phyloP scores from a whole-genome alignment of 1,139 yeast species.

The Hansenula sp. region DNA sequence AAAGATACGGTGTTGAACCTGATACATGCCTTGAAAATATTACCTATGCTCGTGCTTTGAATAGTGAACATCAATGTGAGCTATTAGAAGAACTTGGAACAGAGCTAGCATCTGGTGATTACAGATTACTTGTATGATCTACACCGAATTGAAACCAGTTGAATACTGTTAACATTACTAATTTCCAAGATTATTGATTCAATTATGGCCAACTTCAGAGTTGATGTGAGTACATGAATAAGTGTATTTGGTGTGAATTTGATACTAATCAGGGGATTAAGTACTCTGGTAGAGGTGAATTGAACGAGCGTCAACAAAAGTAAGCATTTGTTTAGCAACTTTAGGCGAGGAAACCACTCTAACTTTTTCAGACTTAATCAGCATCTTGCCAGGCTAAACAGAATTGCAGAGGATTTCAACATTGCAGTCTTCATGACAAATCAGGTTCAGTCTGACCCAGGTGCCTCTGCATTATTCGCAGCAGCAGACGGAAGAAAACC shows the following conservation, averaged over 20 bases:
- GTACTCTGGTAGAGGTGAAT: slow-evolving; percentile 55
- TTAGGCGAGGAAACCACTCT: background rate
- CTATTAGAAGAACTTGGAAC: slow-evolving; percentile 47
- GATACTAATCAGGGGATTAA: background rate
- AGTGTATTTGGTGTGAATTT: too few relatives aligned
- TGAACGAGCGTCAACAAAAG: slow-evolving; percentile 57
- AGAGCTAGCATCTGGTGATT: slow-evolving; percentile 46
- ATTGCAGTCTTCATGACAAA: slow-evolving; percentile 57
- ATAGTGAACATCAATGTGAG: slow-evolving; percentile 60
- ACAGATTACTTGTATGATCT: slow-evolving; percentile 31
- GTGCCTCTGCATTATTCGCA: slow-evolving; percentile 61
- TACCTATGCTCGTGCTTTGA: slow-evolving; percentile 54
- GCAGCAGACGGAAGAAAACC: slow-evolving; percentile 64
- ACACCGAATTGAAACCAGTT: too few relatives aligned
- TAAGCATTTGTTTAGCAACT: slow-evolving; percentile 5
- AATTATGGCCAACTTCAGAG: slow-evolving; percentile 59
- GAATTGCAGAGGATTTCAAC: slow-evolving; percentile 56
- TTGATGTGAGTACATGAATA: slow-evolving; percentile 31
- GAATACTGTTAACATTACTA: too few relatives aligned
- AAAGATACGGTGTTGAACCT: slow-evolving; percentile 49
- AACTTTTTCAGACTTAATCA: slow-evolving; percentile 36
- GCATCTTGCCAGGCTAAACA: slow-evolving; percentile 46
- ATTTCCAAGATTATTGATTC: slow-evolving; percentile 42
- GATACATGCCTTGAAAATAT: slow-evolving; percentile 49
- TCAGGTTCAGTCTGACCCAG: slow-evolving; percentile 67